A percentile compares a stretch with the other conserved stretches of the same genome.
These are phyloP conservation scores for Citrus reticulata DNA, from an alignment of 345 rosid species.

Conservation along the genomic window DNA sequence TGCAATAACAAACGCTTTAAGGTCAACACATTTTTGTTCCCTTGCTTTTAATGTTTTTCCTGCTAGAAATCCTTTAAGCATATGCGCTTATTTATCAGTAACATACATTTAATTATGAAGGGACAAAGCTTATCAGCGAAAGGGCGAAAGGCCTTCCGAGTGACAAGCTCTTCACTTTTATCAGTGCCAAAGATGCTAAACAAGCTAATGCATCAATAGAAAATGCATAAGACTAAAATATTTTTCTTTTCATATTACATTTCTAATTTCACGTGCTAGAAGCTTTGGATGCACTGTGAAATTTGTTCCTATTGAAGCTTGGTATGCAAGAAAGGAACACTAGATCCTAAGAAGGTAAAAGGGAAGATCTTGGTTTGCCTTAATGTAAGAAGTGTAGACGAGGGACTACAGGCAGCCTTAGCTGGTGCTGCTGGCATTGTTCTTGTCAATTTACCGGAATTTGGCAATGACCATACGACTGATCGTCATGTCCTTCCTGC, in stretches of 20 bases:
- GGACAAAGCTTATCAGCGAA: conserved; percentile 66
- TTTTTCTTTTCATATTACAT: too few relatives aligned
- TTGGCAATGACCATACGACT: conserved; percentile 40
- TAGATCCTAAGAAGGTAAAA: conserved; percentile 55
- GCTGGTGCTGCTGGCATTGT: conserved; percentile 81
- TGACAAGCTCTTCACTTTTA: conserved; percentile 47
- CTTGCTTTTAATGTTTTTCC: not conserved
- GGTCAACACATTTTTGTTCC: conserved; percentile 30
- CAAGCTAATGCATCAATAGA: conserved; percentile 38
- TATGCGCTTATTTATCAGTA: not conserved
- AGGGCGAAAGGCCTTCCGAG: conserved; percentile 29
- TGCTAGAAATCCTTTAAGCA: not conserved
- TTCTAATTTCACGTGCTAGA: not conserved
- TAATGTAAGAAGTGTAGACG: conserved; percentile 30
- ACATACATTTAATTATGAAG: conserved; percentile 24
- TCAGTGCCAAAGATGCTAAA: conserved; percentile 49
- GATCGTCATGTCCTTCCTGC: conserved; percentile 78
- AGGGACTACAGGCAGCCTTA: conserved; percentile 50
- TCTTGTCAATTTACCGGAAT: conserved; percentile 40
- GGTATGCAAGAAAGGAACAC: conserved; percentile 49
- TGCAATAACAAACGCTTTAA: conserved; percentile 51
- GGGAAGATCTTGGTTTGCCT: conserved; percentile 71
- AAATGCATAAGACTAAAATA: conserved; percentile 53
- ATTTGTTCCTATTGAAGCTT: conserved; percentile 26
- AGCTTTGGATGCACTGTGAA: not conserved